A percentile compares a stretch with the other conserved stretches of the same genome.
Evolutionary conservation across 192 early-diverging fungal genomes (phyloP).

Genomic region (Podila horticola): DNA sequence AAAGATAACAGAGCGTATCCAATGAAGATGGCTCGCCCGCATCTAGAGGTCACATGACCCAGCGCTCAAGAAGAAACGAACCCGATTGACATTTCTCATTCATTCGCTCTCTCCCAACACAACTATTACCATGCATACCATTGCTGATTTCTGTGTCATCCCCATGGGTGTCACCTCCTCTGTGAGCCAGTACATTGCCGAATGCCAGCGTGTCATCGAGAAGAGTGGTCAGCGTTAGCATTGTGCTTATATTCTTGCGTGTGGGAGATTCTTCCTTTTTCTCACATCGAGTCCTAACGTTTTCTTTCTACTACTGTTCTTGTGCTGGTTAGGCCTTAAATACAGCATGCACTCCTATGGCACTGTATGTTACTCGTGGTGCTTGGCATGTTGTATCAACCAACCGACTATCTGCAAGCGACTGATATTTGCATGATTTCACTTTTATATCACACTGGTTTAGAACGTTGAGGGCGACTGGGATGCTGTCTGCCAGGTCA

Average conservation of each 20-base stretch:
- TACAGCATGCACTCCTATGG: slow-evolving; percentile 51
- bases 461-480: slow-evolving; percentile 49
- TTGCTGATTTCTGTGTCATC: slow-evolving; percentile 52
- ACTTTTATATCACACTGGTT: too few species aligned
- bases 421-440: too few species aligned
- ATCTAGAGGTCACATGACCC: too few species aligned
- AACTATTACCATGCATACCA: slow-evolving; percentile 32
- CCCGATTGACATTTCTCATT: neutral
- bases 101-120: neutral
- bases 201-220: slow-evolving; percentile 51
- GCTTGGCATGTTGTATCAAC: too few species aligned
- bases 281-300: neutral
- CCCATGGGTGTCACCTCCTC: slow-evolving; percentile 53
- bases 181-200: slow-evolving; percentile 47
- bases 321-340: slow-evolving; percentile 14
- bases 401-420: too few species aligned
- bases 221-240: slow-evolving; percentile 32
- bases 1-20: too few species aligned
- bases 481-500: slow-evolving; percentile 48
- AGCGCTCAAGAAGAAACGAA: neutral
- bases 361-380: slow-evolving; percentile 19
- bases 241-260: neutral
- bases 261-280: neutral
- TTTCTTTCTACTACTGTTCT: neutral
- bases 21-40: too few species aligned